A percentile compares a stretch with the other conserved stretches of the same genome.
These are phyloP conservation scores for Aureobasidium sp. DNA, from an alignment of 2,329 filamentous ascomycete genomes.

Conservation along the genomic window DNA sequence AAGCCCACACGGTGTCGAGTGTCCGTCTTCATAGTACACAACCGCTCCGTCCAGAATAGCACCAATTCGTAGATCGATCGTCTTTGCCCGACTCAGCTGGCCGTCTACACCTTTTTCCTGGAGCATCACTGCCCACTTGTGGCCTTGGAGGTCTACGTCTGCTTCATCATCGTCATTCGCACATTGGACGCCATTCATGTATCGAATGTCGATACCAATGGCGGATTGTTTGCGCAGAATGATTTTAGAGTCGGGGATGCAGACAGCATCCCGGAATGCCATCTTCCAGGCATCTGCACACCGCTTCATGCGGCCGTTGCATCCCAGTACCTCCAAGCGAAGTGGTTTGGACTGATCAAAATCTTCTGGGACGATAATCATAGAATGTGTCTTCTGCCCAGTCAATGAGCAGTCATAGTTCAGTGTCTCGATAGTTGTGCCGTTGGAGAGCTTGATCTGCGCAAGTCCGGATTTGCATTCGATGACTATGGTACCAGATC, in stretches of 20 bases:
- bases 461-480: background rate
- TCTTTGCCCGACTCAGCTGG: constrained; percentile 32
- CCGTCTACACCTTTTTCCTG: constrained; percentile 27
- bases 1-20: constrained; percentile 38
- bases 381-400: background rate
- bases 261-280: constrained; percentile 25
- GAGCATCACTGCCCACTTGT: constrained; percentile 16
- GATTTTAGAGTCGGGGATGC: constrained; percentile 34
- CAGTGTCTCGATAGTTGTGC: background rate
- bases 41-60: constrained; percentile 40
- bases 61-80: constrained; percentile 42
- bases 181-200: background rate
- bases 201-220: background rate
- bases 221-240: constrained; percentile 35
- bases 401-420: background rate
- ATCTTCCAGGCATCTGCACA: background rate
- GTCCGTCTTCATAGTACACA: constrained; percentile 40
- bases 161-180: background rate
- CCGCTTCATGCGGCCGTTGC: background rate
- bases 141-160: background rate
- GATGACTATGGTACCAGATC: background rate
- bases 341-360: background rate
- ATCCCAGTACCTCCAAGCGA: background rate
- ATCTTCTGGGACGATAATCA: background rate
- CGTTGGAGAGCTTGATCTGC: constrained; percentile 22